phyloP scores from a whole-genome alignment of 2,329 filamentous ascomycete species.

The Neoarthrinium moseri region DNA sequence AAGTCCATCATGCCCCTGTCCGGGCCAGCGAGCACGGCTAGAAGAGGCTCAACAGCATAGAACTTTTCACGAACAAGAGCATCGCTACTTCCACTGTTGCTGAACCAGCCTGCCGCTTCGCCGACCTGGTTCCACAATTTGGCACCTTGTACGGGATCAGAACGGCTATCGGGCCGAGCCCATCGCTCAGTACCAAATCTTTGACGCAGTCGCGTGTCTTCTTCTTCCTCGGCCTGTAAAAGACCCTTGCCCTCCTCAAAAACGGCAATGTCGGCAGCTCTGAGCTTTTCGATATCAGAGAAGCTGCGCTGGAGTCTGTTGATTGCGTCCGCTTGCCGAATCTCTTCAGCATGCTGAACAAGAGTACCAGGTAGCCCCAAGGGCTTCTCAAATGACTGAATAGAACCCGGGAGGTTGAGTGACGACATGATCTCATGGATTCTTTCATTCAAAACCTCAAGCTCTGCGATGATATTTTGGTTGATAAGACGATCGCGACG shows the following conservation, averaged over 20 bases:
- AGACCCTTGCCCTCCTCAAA: slow-evolving; percentile 83
- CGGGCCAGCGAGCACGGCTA: slow-evolving; percentile 74
- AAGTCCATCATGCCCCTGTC: slow-evolving; percentile 83
- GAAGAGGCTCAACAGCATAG: slow-evolving; percentile 68
- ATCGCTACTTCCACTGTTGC: slow-evolving; percentile 57
- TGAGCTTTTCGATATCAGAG: slow-evolving; percentile 87
- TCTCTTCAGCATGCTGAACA: slow-evolving; percentile 88
- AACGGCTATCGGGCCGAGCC: slow-evolving; percentile 66
- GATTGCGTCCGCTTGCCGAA: slow-evolving; percentile 85
- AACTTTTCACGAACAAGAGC: slow-evolving; percentile 73
- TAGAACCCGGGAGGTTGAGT: slow-evolving; percentile 83
- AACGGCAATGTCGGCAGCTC: slow-evolving; percentile 70
- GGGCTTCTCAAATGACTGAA: slow-evolving; percentile 94
- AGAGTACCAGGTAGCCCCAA: slow-evolving; percentile 83
- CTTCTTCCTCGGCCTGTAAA: slow-evolving; percentile 75
- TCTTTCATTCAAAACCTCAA: slow-evolving; percentile 77
- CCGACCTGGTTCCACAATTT: slow-evolving; percentile 73
- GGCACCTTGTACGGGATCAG: slow-evolving; percentile 58
- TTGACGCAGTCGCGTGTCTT: slow-evolving; percentile 72
- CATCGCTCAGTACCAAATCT: slow-evolving; percentile 89
- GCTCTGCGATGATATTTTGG: slow-evolving; percentile 78
- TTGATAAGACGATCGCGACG: slow-evolving; percentile 87
- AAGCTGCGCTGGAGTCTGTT: slow-evolving; percentile 76
- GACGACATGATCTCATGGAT: slow-evolving; percentile 78
- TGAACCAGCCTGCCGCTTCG: slow-evolving; percentile 87